Evolutionary conservation across 2,329 filamentous ascomycete species (phyloP), one percentile per base, ranked within the genome.

Genomic region (Fusarium clavum): DNA sequence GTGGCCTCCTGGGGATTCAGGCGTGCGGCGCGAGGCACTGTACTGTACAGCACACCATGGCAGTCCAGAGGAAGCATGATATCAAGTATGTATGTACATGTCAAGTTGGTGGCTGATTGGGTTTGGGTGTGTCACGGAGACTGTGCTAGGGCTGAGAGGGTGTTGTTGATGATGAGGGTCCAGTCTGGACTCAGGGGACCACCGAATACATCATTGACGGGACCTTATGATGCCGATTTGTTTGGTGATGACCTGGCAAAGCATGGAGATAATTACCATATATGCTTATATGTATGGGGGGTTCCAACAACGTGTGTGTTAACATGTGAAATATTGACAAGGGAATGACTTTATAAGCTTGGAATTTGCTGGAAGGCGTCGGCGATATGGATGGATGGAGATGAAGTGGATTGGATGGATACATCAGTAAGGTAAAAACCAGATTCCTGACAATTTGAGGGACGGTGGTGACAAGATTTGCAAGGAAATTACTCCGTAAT

Each of bases 91-190:
- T 56, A 24, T 38, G 34, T 38, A 38, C 20, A 44, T 43, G 29
- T 45, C 20, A 34, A 30, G 44, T 34, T 47, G 47, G 41, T 65
- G 46, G 41, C 38, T 44, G 38, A 10, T 27, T 32, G 30, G 38
- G 11, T 40, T 66, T 41, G 46, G 53, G 66, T 55, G 48, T 25
- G 61, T 22, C 45, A 41, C 43, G 58, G 67, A 68, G 62, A 70
- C 67, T 43, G n/a, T 59, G 43, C 29, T 30, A 68, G 34, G 30
- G 41, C 22, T 11, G n/a, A 59, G 49, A 70, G 48, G 62, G 54
- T 64, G 67, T 55, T 16, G 34, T 57, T 52, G 51, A 53, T 57
- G 49, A 48, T 53, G 45, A 53, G 49, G 41, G 44, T 44, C 61
- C 54, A 45, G 40, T 29, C 54, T 32, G 29, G n/a, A 47, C 57